These are phyloP conservation scores for Botrytis medusae DNA, from an alignment of 2,329 filamentous ascomycete genomes.

Conservation along the genomic window DNA sequence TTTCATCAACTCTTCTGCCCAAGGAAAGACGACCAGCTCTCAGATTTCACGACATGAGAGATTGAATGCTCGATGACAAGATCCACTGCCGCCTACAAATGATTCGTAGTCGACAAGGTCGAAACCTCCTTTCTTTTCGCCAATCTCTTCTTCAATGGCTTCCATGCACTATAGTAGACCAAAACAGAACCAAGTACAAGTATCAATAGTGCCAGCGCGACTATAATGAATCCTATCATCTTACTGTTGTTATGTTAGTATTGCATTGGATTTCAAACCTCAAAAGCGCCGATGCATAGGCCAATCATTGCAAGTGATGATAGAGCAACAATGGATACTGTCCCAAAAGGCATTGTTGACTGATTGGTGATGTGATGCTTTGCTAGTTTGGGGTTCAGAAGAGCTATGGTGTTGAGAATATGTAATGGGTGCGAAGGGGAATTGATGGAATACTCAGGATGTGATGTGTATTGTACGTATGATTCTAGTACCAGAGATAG, in stretches of 20 bases:
- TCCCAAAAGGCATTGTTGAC: neutral
- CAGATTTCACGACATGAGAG: neutral
- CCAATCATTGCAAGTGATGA: neutral
- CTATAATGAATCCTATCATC: neutral
- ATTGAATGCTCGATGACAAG: neutral
- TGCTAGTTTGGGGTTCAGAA: neutral
- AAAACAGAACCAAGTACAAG: neutral
- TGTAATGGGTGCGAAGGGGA: neutral
- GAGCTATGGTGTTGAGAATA: neutral
- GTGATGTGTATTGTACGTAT: neutral
- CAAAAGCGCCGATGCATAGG: neutral
- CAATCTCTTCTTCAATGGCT: neutral
- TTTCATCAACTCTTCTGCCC: neutral
- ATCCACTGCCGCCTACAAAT: neutral
- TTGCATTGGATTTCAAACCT: neutral
- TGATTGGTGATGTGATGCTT: neutral
- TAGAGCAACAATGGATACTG: neutral
- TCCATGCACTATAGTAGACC: neutral
- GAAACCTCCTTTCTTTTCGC: neutral
- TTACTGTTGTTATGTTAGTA: neutral
- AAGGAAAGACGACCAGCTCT: neutral
- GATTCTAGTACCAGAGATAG: neutral
- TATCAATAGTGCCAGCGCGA: neutral
- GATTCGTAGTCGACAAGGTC: neutral
- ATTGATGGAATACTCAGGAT: neutral